Percentiles rank a stretch among this genome's conserved stretches.
Conservation (phyloP, 371 early-diverging fungal species). For the Mortierella sp. region DNA sequence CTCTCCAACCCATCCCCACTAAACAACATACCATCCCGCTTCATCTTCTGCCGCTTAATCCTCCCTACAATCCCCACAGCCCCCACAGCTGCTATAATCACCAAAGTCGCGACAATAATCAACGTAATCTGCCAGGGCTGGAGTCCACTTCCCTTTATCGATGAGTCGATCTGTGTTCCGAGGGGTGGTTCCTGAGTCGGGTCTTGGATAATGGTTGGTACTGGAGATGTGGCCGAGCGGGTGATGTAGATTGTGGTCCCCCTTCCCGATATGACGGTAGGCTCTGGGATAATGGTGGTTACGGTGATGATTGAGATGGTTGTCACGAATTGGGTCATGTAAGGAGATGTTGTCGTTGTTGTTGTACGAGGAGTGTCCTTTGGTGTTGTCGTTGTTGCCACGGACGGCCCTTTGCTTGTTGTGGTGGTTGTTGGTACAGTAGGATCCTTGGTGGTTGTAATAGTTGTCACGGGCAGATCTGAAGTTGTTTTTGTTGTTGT, state of each 20-base stretch:
- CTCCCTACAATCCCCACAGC: conserved; percentile 22
- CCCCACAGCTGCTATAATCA: conserved; percentile 21
- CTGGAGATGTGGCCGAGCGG: conserved; percentile 10
- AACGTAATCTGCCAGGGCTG: conserved; percentile 36
- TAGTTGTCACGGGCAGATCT: neutral
- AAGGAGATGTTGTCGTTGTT: conserved; percentile 37
- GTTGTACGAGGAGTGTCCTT: neutral
- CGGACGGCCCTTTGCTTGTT: neutral
- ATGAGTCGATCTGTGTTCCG: neutral
- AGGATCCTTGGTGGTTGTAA: neutral
- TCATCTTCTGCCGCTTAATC: conserved; percentile 20
- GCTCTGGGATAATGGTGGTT: conserved; percentile 25
- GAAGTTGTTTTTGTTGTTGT: neutral
- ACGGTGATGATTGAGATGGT: conserved; percentile 36
- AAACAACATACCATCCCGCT: conserved; percentile 2
- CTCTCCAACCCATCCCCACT: conserved; percentile 8
- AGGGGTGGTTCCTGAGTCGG: conserved; percentile 38
- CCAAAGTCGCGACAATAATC: conserved; percentile 33
- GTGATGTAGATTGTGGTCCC: conserved; percentile 39
- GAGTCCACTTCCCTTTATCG: neutral
- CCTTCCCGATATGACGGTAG: conserved; percentile 37
- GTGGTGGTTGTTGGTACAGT: neutral
- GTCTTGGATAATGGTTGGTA: conserved; percentile 35
- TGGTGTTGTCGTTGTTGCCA: neutral
- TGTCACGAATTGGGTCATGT: conserved; percentile 43